Evolutionary conservation across 148 eudicot species (phyloP), one percentile per base, ranked within the genome.

Genomic region (Tetragonia tetragonoides): DNA sequence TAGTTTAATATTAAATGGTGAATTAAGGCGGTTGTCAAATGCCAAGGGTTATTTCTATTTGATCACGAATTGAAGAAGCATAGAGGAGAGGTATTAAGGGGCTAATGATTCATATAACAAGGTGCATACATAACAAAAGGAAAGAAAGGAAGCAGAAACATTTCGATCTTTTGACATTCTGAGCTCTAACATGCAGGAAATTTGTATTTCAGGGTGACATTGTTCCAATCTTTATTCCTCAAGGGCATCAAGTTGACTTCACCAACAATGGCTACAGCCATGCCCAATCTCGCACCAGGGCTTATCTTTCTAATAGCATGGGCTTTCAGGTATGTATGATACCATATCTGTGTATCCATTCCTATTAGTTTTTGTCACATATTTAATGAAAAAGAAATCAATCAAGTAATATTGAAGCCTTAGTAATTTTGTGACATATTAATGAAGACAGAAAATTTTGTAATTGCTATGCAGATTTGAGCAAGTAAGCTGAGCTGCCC

Each of bases 271-370:
- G 96, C 90, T 38, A 91, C 93, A 14, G 93, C 93, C 54, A 91
- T 91, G 96, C 96, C 96, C 42, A 91, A 91, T 73, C 89, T 91
- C 73, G 91, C 93, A 60, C 96, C 96, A 0, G 93, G 88, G 46
- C 84, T 91, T 72, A 91, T 92, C 77, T 92, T 92, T 75, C 23
- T 88, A 11, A 90, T 92, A 46, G 93, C 97, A 20, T 87, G 85
- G 84, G 87, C 86, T 79, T 90, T 84, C 78, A 81, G 96, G 96
- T 89, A 85, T 78, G 2, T 56, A 4, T 3, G n/a, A 16, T 10
- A 21, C 47, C 28, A 47, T 24, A 14, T 28, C 34, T 28, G 34
- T 28, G 34, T 1, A 28, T 28, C 0, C 34, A 28, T 28, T 28
- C 34, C 34, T 28, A 28, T 28, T 28, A 28, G 34, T 28, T 28